These are phyloP conservation scores for Alnus glutinosa DNA, from an alignment of 306 rosid species.

Conservation along the genomic window DNA sequence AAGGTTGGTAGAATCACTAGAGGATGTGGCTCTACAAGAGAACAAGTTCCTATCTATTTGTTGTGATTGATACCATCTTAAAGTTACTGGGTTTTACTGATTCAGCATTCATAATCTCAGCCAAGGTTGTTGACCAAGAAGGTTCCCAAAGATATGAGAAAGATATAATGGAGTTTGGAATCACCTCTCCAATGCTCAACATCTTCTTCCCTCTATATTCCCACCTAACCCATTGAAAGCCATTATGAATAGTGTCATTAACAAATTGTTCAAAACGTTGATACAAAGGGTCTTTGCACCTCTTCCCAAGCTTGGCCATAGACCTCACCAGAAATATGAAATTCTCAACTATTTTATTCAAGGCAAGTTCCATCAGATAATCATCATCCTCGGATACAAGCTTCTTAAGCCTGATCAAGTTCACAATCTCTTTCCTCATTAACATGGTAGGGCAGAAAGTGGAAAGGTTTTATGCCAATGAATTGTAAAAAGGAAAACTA, in stretches of 20 bases:
- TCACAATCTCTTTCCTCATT: slow-evolving; percentile 45
- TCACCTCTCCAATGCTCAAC: slow-evolving; percentile 73
- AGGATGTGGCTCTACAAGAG: slow-evolving; percentile 83
- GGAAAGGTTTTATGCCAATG: no score
- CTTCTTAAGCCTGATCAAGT: slow-evolving; percentile 55
- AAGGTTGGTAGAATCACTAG: slow-evolving; percentile 88
- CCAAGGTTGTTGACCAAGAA: slow-evolving; percentile 66
- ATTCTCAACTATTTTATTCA: slow-evolving; percentile 60
- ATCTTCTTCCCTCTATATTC: slow-evolving; percentile 75
- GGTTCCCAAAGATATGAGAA: slow-evolving; percentile 52
- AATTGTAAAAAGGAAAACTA: no score
- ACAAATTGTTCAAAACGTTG: slow-evolving; percentile 56
- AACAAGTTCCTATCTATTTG: slow-evolving; percentile 66
- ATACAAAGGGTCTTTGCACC: slow-evolving; percentile 63
- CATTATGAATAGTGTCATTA: slow-evolving; percentile 45
- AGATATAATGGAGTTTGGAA: slow-evolving; percentile 84
- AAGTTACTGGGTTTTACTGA: slow-evolving; percentile 47
- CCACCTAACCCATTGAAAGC: slow-evolving; percentile 62
- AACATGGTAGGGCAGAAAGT: no score
- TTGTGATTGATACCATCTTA: slow-evolving; percentile 50
- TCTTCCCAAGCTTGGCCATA: slow-evolving; percentile 64
- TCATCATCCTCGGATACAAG: slow-evolving; percentile 58
- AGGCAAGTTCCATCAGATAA: slow-evolving; percentile 63
- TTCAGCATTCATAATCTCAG: slow-evolving; percentile 56
- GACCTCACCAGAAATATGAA: slow-evolving; percentile 52